Evolutionary conservation across 1,139 yeast species (phyloP), one percentile per base, ranked within the genome.

Genomic region (Debaryomycetaceae sp.): DNA sequence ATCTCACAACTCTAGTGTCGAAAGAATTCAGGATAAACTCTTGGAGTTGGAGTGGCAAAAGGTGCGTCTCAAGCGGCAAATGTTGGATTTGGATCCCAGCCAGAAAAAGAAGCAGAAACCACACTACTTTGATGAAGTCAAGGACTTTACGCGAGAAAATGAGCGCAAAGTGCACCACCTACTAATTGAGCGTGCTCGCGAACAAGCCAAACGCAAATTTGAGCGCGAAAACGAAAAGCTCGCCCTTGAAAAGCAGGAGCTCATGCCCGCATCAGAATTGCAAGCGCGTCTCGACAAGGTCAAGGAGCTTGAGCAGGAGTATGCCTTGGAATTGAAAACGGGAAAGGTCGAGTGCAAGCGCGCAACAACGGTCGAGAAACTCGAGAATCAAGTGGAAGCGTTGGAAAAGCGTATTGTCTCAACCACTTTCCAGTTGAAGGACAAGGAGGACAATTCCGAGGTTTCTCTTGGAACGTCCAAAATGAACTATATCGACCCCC

Each of bases 381-480:
- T 85, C 27, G 68, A 72, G 41, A 61, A 55, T n/a, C 93, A 85
- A 53, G 63, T 85, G 22, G 85, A 75, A 36, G 75, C 73, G 40
- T 50, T 82, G 12, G 92, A 82, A 31, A 70, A 71, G 34, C 68
- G 96, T 40, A 80, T 85, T 29, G 53, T 65, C 29, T 78, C 73
- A 36, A 76, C 83, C 2, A 60, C 73, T 16, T 62, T 86, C 37
- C 93, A 80, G 49, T 66, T 85, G 48, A 78, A 83, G 52, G 97
- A 87, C 49, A 85, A 82, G 53, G 95, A 87, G 51, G 96, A 85
- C 49, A 87, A 87, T 49, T 83, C 95, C 1, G 85, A 83, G 40
- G 97, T 90, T 18, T 87, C 97, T 0, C 64, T 87, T 43, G 87
- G 95, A 26, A 87, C 98, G 1, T 82, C 95, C 23, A 87, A 87